These are phyloP conservation scores for Zhuliangozyma blackwelliae DNA, from an alignment of 1,139 yeast species.

Conservation along the genomic window DNA sequence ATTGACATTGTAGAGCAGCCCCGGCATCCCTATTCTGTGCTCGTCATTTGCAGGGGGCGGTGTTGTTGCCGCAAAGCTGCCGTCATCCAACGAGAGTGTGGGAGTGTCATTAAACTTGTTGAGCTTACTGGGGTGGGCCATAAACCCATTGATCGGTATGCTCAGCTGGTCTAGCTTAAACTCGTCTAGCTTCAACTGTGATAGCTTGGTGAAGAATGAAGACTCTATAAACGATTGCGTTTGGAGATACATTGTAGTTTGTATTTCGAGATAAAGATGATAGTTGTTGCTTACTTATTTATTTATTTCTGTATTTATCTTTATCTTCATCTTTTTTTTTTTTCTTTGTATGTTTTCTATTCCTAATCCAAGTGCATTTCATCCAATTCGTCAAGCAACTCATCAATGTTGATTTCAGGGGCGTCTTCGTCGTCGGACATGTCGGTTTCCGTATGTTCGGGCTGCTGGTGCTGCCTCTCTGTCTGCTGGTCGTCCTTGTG, in stretches of 20 bases:
- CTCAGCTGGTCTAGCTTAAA: slow-evolving; percentile 56
- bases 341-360: no score
- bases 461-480: slow-evolving; percentile 27
- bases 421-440: slow-evolving; percentile 66
- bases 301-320: no score
- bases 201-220: slow-evolving; percentile 73
- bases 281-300: background rate
- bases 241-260: slow-evolving; percentile 43
- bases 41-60: slow-evolving; percentile 15
- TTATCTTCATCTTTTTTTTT: no score
- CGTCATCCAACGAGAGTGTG: slow-evolving; percentile 32
- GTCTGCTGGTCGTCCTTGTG: slow-evolving; percentile 9
- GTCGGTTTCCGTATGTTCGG: slow-evolving; percentile 29
- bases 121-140: slow-evolving; percentile 26
- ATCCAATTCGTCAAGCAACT: slow-evolving; percentile 84
- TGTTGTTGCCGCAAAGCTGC: slow-evolving; percentile 26
- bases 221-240: slow-evolving; percentile 76
- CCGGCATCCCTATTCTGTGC: slow-evolving; percentile 13
- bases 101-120: slow-evolving; percentile 42
- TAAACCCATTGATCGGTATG: slow-evolving; percentile 35
- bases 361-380: slow-evolving; percentile 76
- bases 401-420: slow-evolving; percentile 75
- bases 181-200: slow-evolving; percentile 62
- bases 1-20: slow-evolving; percentile 57
- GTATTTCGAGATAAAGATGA: slow-evolving; percentile 10